These are phyloP conservation scores for Fibroporia radiculosa DNA, from an alignment of 768 basidiomycete genomes.

Conservation along the genomic window DNA sequence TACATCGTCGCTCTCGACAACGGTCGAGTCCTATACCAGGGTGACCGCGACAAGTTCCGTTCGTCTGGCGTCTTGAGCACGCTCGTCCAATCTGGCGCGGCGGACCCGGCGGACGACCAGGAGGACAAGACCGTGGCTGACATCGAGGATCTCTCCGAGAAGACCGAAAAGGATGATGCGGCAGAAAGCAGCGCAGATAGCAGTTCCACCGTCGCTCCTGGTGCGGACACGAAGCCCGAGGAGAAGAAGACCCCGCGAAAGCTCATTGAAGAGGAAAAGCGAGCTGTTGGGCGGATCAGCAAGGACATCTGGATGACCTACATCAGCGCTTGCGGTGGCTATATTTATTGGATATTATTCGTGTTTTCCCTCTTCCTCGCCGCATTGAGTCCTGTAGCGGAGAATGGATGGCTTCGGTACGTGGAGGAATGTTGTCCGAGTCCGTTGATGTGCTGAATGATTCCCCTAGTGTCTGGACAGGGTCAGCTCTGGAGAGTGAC, in stretches of 20 bases:
- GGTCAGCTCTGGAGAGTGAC: constrained; percentile 17
- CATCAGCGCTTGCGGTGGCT: constrained; percentile 32
- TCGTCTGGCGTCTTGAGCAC: constrained; percentile 57
- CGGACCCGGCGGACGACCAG: constrained; percentile 35
- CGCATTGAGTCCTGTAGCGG: constrained; percentile 35
- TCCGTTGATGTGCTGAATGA: background rate
- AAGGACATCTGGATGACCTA: constrained; percentile 40
- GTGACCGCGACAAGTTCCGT: constrained; percentile 56
- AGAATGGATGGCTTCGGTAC: constrained; percentile 40
- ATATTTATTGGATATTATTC: constrained; percentile 33
- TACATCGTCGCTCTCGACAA: constrained; percentile 83
- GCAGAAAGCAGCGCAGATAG: constrained; percentile 30
- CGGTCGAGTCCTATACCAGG: constrained; percentile 71
- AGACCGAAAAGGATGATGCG: constrained; percentile 12
- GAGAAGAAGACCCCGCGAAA: constrained; percentile 63
- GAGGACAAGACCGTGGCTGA: constrained; percentile 31
- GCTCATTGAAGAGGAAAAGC: constrained; percentile 62
- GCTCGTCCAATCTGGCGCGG: constrained; percentile 51
- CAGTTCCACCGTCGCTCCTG: constrained; percentile 34
- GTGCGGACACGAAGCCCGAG: constrained; percentile 19
- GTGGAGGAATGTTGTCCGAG: constrained; percentile 7
- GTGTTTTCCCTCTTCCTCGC: constrained; percentile 26
- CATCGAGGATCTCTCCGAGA: constrained; percentile 26
- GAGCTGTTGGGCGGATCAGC: constrained; percentile 40
- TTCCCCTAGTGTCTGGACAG: constrained; percentile 33